Evolutionary conservation across 768 basidiomycete genomes (phyloP).

Genomic region (Lentinula raphanica): DNA sequence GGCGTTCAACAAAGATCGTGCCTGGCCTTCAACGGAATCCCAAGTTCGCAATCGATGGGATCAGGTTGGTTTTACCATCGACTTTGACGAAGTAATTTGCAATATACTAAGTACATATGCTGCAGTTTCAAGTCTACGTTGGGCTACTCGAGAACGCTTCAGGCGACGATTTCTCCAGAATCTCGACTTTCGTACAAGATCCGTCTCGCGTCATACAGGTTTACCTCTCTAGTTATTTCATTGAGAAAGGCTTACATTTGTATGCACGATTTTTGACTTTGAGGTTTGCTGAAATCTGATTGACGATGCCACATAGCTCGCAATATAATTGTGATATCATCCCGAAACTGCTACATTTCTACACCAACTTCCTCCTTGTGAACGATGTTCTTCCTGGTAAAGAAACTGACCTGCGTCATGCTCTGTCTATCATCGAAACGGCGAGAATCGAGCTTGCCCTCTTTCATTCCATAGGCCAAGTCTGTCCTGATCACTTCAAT

Average conservation of each 20-base stretch:
- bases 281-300: neutral
- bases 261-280: neutral
- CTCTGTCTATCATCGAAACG: neutral
- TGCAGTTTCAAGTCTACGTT: conserved; percentile 6
- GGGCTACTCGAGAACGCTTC: conserved; percentile 2
- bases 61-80: neutral
- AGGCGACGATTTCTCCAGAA: neutral
- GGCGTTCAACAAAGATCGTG: neutral
- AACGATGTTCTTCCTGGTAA: neutral
- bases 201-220: neutral
- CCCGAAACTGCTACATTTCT: conserved; percentile 3
- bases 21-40: neutral
- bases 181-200: neutral
- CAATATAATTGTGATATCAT: neutral
- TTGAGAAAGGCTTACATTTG: neutral
- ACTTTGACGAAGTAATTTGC: neutral
- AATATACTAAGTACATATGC: neutral
- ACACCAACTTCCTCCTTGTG: neutral
- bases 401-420: neutral
- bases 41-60: conserved; percentile 5
- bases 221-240: conserved; percentile 3
- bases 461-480: neutral
- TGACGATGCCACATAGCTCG: neutral
- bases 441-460: neutral
- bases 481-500: conserved; percentile 3